These are phyloP conservation scores for Ogataea degrootiae DNA, from an alignment of 805 yeast species.

Conservation along the genomic window DNA sequence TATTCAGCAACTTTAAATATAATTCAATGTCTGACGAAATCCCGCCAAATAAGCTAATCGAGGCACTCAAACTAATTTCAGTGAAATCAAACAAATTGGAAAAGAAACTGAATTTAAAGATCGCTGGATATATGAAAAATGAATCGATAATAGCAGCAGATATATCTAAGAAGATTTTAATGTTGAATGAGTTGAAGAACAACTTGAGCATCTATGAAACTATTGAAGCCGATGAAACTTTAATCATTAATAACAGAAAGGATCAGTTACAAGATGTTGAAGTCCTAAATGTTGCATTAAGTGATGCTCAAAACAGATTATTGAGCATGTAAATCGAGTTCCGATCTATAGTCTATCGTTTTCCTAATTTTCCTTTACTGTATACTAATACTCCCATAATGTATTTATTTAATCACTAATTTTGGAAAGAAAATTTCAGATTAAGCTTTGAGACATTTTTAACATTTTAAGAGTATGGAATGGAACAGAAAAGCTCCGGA, in stretches of 20 bases:
- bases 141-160: conserved; percentile 7
- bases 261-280: conserved; percentile 9
- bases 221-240: conserved; percentile 7
- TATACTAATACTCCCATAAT: no score
- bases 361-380: no score
- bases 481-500: no score
- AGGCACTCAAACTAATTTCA: not conserved
- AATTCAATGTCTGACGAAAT: not conserved
- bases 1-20: not conserved
- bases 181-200: conserved; percentile 7
- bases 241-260: conserved; percentile 7
- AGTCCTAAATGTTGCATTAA: conserved; percentile 6
- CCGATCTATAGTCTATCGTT: no score
- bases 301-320: conserved; percentile 4
- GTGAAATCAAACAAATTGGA: not conserved
- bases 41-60: not conserved
- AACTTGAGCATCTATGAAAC: conserved; percentile 7
- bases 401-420: no score
- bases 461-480: no score
- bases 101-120: not conserved
- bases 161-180: conserved; percentile 4
- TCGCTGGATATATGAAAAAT: conserved; percentile 29
- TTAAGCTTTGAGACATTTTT: no score
- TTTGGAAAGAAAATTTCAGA: no score
- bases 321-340: not conserved